These are phyloP conservation scores for Wallacemonas sp. DNA, from an alignment of 208 protist genomes.

Conservation along the genomic window DNA sequence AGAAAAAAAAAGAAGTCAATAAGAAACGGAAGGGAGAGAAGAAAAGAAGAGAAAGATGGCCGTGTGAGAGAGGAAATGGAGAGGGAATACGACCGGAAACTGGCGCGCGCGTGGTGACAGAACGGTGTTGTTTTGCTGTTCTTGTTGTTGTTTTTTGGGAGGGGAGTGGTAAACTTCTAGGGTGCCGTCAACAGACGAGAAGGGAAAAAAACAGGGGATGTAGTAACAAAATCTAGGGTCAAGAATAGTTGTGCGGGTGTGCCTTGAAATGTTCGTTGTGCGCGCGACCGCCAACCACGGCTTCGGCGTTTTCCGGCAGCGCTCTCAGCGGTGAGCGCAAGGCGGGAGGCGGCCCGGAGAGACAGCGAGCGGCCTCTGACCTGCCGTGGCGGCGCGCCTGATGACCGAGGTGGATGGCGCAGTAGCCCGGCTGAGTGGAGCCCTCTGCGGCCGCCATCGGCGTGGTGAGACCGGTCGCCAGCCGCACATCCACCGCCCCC, in stretches of 20 bases:
- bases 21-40: not conserved
- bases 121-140: not conserved
- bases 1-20: conserved; percentile 6
- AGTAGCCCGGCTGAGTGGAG: not conserved
- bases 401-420: conserved; percentile 10
- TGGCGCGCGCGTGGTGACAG: no score
- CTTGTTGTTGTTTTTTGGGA: not conserved
- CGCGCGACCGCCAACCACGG: not conserved
- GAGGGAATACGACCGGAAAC: not conserved
- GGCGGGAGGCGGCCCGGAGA: not conserved
- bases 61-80: not conserved
- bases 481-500: conserved; percentile 50
- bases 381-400: not conserved
- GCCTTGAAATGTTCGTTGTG: conserved; percentile 5
- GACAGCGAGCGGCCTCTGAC: not conserved
- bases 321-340: not conserved
- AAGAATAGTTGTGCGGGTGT: not conserved
- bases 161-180: no score
- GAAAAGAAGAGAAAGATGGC: not conserved
- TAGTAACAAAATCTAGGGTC: not conserved
- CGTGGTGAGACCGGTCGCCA: conserved; percentile 24
- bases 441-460: not conserved
- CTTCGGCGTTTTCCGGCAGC: not conserved
- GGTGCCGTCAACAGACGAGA: no score
- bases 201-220: not conserved